Evolutionary conservation across 164 flowering plant species (phyloP), one percentile per base, ranked within the genome.

Genomic region (Berberis vulgaris): DNA sequence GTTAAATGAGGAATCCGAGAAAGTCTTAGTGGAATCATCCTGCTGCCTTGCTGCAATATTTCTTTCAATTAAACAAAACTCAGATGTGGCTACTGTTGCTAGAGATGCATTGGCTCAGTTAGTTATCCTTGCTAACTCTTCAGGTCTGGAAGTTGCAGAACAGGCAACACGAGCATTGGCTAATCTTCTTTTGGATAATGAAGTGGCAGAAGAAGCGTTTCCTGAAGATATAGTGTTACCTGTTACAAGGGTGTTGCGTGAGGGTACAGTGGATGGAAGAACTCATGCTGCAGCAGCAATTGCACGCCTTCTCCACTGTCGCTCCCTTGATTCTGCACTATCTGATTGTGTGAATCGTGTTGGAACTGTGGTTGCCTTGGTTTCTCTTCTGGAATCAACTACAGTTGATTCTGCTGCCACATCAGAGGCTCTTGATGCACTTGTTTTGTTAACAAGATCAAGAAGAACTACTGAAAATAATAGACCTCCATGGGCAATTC

Each of bases 261-360:
- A 89, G 68, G 94, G 97, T 10, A 72, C 87, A n/a, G 63, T 76
- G 68, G 74, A 79, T 73, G 97, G 96, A 50, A 85, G 75, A 74
- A 83, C 86, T 57, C 96, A 80, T 80, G 97, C 97, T 40, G 99
- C 99, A 57, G 96, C 97, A 67, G 97, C 96, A 60, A 82, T 95
- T 74, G 90, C 91, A 59, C 91, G 94, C 40, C 78, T 95, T 63
- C 86, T 95, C 46, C 77, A 72, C 54, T 77, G 80, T 63, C 83
- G 83, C 45, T 43, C 60, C 50, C 68, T 85, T 69, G 91, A 89
- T 77, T 52, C 68, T 74, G 74, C 79, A 41, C 44, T 89, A 41
- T 80, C 82, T 66, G 99, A 91, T 57, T 80, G 79, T 77, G 83
- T 91, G 45, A 89, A 91, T 67, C 88, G 81, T 53, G 73, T 88